phyloP scores from a whole-genome alignment of 176 grass and related monocot species.

The Poa annua region DNA sequence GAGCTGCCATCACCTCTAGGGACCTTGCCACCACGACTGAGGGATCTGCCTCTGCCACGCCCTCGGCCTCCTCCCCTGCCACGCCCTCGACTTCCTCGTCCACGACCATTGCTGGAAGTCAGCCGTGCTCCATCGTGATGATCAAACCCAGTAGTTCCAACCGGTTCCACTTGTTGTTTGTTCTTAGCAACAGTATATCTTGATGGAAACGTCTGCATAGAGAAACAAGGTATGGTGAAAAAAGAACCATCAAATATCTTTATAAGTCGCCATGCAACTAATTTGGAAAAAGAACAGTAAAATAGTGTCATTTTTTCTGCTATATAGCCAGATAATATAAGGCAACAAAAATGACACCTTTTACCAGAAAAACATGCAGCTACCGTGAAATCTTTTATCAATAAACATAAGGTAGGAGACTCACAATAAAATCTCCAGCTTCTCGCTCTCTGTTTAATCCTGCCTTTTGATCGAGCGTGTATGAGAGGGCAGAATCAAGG shows the following conservation, averaged over 20 bases:
- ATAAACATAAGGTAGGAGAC: conserved; percentile 43
- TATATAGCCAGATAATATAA: background rate
- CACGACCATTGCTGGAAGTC: conserved; percentile 54
- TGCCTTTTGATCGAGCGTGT: conserved; percentile 54
- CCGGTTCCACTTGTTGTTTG: conserved; percentile 52
- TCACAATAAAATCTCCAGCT: conserved; percentile 66
- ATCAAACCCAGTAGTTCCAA: conserved; percentile 52
- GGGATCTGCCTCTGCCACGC: conserved; percentile 59
- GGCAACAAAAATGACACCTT: background rate
- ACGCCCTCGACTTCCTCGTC: conserved; percentile 77
- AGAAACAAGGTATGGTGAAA: conserved; percentile 10
- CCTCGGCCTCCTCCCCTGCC: conserved; percentile 56
- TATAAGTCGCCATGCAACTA: background rate
- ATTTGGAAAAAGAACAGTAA: too few species aligned
- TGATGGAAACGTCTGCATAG: conserved; percentile 69
- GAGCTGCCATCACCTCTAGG: conserved; percentile 61
- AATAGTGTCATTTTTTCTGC: too few species aligned
- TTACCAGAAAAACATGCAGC: conserved; percentile 16
- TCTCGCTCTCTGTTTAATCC: conserved; percentile 62
- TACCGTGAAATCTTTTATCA: conserved; percentile 1
- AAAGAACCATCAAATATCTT: background rate
- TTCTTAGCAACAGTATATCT: conserved; percentile 62
- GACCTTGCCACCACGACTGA: conserved; percentile 69
- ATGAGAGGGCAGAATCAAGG: conserved; percentile 76
- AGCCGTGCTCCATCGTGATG: conserved; percentile 45